Evolutionary conservation across 208 protist genomes (phyloP), one percentile per base, ranked within the genome.

Genomic region (Trypanosoma lewisi): DNA sequence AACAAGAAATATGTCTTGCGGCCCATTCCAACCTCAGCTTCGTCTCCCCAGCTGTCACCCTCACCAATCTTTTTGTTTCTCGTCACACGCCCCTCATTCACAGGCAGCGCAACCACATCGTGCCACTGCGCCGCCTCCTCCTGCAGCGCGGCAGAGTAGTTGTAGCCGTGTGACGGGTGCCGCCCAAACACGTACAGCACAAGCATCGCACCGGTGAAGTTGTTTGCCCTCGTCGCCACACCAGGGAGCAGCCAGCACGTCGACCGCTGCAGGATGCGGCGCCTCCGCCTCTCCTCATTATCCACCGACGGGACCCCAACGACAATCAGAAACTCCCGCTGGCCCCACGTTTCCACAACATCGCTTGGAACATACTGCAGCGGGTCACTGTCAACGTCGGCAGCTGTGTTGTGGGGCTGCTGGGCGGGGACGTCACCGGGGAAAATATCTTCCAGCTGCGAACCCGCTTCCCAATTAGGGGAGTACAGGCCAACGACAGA

Each of bases 281-380:
- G 62, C 1, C 45, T 37, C 21, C 37, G 42, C 11, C 80, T 41
- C 21, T 34, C 64, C 5, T 56, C 51, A 21, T 65, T 59, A 54
- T 86, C 80, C 16, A 72, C 69, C 3, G 77, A 77, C 0, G 73
- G 80, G 41, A 83, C 80, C 16, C 80, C 80, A 33, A 83, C 47
- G 39, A 76, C 78, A 21, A 66, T 69, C 0, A 83, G 61, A 34
- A 70, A 63, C 1, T 59, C 36, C 4, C 47, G 37, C 23, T 28
- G 11, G 3, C 31, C 41, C 51, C 12, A 57, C 8, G 42, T 6
- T 2, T 54, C 9, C 8, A 52, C 44, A 25, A 47, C 34, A 49
- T 8, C 27, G 25, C n/a, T 11, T 16, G 57, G 57, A 53, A 63
- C 49, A 23, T 63, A 30, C 12, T 14, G 39, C 21, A 60, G 28